Base-by-base conservation (phyloP, 208 protist genomes). In the Trypanosoma scelopori region DNA sequence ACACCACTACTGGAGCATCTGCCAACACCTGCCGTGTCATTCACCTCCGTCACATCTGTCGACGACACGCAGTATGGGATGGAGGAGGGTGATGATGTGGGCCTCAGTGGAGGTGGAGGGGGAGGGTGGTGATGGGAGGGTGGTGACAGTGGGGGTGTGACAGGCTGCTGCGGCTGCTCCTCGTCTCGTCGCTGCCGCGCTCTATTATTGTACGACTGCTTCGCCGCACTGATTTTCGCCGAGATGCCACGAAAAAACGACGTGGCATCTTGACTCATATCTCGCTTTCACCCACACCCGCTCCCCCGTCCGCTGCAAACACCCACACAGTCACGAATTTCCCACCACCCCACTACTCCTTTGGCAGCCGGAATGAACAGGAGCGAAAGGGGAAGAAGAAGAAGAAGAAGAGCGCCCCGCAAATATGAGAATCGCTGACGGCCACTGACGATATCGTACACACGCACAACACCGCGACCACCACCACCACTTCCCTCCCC, bases 231-330 rank as follows among this genome's bases (percentile, higher is more conserved):
- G 25, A 89, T 58, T 49, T 71, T 74, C 20, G 71, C 71, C 23
- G 82, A 89, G 41, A 89, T 69, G 42, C 65, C 71, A n/a, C 71
- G 68, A 48, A 89, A 89, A 51, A 85, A 85, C 20, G 82, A 76
- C 43, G 73, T 58, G 20, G 71, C 58, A 59, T 70, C 71, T 30
- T 69, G 63, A 30, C 37, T 76, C 71, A 76, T 76, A 13, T 57
- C 20, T 1, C 41, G n/a, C n/a, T n/a, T n/a, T n/a, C 32, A 46
- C 30, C 27, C 46, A 30, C 37, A 5, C 43, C 20, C 39, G 28
- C 28, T 32, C 46, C 12, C 18, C n/a, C n/a, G n/a, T n/a, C n/a
- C n/a, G n/a, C n/a, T n/a, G n/a, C n/a, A n/a, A n/a, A n/a, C n/a
- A n/a, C n/a, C n/a, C n/a, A n/a, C n/a, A n/a, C n/a, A n/a, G n/a